These are phyloP conservation scores for Ciborinia camelliae DNA, from an alignment of 2,329 filamentous ascomycete species.

Conservation along the genomic window DNA sequence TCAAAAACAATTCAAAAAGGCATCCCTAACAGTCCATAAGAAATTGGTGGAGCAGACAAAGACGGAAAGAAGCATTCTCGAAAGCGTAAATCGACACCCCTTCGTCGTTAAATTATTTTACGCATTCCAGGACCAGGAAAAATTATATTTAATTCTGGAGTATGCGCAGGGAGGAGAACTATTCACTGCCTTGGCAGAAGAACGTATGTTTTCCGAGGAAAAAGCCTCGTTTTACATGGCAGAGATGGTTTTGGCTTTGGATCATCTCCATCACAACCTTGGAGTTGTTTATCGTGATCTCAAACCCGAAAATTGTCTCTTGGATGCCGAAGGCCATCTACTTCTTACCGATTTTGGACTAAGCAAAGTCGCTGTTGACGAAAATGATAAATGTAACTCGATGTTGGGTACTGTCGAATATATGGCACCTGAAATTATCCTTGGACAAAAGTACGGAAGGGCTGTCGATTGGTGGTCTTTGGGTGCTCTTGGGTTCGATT, in stretches of 20 bases:
- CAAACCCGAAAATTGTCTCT: conserved; percentile 95
- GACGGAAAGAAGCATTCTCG: conserved; percentile 90
- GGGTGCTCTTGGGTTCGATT: conserved; percentile 84
- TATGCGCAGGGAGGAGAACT: conserved; percentile 96
- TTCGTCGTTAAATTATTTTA: conserved; percentile 99
- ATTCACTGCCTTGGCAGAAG: conserved; percentile 89
- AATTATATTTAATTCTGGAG: conserved; percentile 94
- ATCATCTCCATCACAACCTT: conserved; percentile 86
- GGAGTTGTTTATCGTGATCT: conserved; percentile 96
- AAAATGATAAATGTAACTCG: conserved; percentile 70
- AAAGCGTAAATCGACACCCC: conserved; percentile 92
- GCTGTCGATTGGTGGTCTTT: conserved; percentile 99
- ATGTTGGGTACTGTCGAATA: conserved; percentile 95
- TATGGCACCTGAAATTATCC: conserved; percentile 92
- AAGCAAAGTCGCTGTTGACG: conserved; percentile 85
- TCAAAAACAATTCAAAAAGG: conserved; percentile 98
- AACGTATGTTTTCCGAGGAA: conserved; percentile 91
- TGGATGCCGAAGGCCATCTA: conserved; percentile 87
- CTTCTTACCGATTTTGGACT: conserved; percentile 95
- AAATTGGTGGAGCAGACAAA: conserved; percentile 95
- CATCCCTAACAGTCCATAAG: conserved; percentile 91
- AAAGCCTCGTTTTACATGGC: conserved; percentile 97
- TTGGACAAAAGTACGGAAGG: conserved; percentile 85
- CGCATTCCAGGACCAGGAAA: conserved; percentile 96
- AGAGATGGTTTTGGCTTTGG: conserved; percentile 90